These are phyloP conservation scores for Hypoxylon lenormandii DNA, from an alignment of 495 filamentous ascomycete genomes.

Conservation along the genomic window DNA sequence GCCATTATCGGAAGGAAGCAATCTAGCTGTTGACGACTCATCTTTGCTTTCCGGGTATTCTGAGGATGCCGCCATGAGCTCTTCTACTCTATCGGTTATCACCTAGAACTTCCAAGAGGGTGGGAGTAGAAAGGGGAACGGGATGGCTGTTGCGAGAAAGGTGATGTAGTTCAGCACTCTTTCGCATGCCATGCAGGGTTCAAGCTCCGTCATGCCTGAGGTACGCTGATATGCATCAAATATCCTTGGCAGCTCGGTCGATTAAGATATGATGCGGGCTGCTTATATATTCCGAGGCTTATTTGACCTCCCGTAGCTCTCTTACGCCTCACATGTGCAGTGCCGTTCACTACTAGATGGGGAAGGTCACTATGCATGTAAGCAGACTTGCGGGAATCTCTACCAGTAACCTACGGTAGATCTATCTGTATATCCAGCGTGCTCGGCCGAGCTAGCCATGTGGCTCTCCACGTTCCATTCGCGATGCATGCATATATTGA, in stretches of 20 bases:
- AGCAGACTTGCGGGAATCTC: not conserved
- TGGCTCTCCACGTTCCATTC: not conserved
- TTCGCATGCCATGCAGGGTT: not conserved
- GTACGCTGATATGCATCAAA: not conserved
- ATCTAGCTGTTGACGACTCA: constrained; percentile 20
- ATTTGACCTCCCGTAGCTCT: not conserved
- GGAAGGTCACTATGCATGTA: constrained; percentile 17
- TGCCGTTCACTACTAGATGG: constrained; percentile 2
- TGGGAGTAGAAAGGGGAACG: not conserved
- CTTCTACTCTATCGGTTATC: not conserved
- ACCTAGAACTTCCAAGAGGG: not conserved
- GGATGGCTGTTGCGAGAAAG: not conserved
- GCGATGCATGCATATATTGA: constrained; percentile 1
- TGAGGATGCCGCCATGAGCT: constrained; percentile 14
- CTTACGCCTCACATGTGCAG: not conserved
- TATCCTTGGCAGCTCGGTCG: not conserved
- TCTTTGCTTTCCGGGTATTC: constrained; percentile 21
- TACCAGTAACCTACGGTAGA: too few species aligned
- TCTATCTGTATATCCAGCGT: not conserved
- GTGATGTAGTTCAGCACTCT: not conserved
- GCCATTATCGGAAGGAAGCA: constrained; percentile 13
- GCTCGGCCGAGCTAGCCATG: not conserved
- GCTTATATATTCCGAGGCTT: not conserved
- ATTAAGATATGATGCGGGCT: not conserved
- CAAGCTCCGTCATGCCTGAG: not conserved